These are phyloP conservation scores for Pharnaceum exiguum DNA, from an alignment of 148 eudicot species.

Conservation along the genomic window DNA sequence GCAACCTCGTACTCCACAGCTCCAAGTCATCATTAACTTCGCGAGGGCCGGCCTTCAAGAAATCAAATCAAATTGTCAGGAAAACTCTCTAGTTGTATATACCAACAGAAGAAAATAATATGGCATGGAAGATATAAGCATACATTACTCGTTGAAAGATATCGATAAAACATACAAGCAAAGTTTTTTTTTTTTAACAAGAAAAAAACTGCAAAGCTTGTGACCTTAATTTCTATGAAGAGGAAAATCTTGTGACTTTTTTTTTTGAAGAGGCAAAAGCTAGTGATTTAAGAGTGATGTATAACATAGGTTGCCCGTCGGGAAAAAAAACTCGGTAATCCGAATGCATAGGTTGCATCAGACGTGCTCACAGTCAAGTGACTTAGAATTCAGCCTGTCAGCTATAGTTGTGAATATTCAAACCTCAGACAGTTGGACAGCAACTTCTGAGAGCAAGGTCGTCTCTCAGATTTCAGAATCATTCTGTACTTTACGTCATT, in stretches of 20 bases:
- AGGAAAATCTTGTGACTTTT: too few relatives aligned
- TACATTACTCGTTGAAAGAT: too few relatives aligned
- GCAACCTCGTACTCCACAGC: slow-evolving; percentile 90
- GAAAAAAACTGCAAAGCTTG: too few relatives aligned
- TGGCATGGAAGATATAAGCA: too few relatives aligned
- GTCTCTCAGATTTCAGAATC: slow-evolving; percentile 45
- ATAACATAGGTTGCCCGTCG: too few relatives aligned
- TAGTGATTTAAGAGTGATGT: too few relatives aligned
- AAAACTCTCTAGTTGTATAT: background rate
- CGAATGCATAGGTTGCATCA: slow-evolving; percentile 83
- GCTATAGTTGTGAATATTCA: slow-evolving; percentile 27
- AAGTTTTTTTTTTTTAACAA: too few relatives aligned
- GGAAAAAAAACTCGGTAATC: too few relatives aligned
- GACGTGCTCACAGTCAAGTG: slow-evolving; percentile 81
- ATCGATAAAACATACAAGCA: too few relatives aligned
- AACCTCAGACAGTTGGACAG: slow-evolving; percentile 48
- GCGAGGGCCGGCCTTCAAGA: slow-evolving; percentile 84
- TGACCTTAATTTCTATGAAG: too few relatives aligned
- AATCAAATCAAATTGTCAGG: background rate
- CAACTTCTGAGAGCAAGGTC: slow-evolving; percentile 46
- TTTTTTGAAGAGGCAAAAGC: too few relatives aligned
- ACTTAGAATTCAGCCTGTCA: slow-evolving; percentile 54
- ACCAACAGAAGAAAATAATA: too few relatives aligned
- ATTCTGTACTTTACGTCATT: slow-evolving; percentile 51
- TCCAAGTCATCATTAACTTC: slow-evolving; percentile 93